Base-by-base conservation (phyloP, 169 alveolate genomes). In the Cryptosporidium viatorum region DNA sequence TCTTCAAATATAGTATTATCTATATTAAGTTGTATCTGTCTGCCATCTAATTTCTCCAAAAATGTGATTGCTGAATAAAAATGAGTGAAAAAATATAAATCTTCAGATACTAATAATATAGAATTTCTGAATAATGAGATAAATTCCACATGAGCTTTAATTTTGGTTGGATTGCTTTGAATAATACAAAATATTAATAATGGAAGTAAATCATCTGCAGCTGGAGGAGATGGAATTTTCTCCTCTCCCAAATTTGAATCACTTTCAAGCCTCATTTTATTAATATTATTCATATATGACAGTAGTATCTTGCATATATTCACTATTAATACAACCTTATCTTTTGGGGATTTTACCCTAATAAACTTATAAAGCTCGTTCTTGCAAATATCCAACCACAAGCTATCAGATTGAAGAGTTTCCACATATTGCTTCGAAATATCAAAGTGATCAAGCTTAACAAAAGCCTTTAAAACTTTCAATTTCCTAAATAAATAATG, bases 191-290 rank as follows among this genome's bases (percentile, higher is more conserved):
- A 93, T 37, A 95, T 95, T 50, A 95, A 84, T 55, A 94, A 84
- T 3, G 97, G 97, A 33, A 95, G 91, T 8, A 95, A 86, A 70
- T 95, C 97, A 58, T 95, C 97, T 2, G 97, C 97, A 39, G 95
- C 92, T 23, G 94, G 93, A 85, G 93, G 91, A 55, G 89, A 59
- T 7, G 37, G 51, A 43, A 80, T 80, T 41, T 33, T 37, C 5
- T 62, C 75, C 2, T 70, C 23, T 23, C 59, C 35, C 8, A 39
- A 35, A 43, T 50, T 65, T 41, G 48, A 16, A 62, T 43, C 65
- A 14, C 23, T 80, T n/a, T 59, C 65, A 23, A 31, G 12, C 23
- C 80, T 37, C 70, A 12, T 65, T 45, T 65, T 80, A 31, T 62
- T 80, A 21, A 80, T 65, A 21, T 80, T 80, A 48, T 50, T 80